Base-by-base conservation (phyloP, 2,329 filamentous ascomycete species). In the Nannizziopsis barbatae region DNA sequence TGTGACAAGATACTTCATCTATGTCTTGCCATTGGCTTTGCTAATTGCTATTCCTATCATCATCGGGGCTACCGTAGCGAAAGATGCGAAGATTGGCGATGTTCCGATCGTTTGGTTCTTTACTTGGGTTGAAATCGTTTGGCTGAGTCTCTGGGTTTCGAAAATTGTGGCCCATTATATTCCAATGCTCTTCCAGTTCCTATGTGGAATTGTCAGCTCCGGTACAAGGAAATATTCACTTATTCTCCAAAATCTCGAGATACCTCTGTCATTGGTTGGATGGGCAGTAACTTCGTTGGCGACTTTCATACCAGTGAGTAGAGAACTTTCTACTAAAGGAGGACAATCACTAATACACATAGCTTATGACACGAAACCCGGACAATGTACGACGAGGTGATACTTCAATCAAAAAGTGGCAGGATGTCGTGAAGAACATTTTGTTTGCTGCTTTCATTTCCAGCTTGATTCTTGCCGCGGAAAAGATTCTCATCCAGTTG, bases 21-120 rank as follows among this genome's bases (percentile, higher is more conserved):
- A 81, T 56, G 75, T 82, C 20, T 60, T 74, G 18, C 79, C 79
- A 0, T 52, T 82, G 37, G 77, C 73, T 3, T 50, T 74, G 4
- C 55, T 76, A n/a, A 71, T 83, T 49, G 77, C 79, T 1, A 68
- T 82, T 36, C 79, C 79, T 5, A 81, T 83, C 54, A 75, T 82
- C 51, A 65, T 81, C 12, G 76, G 77, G n/a, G 74, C 74, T 5
- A 76, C 74, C 0, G 70, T 59, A 32, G 69, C 72, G 27, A 58
- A 60, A 30, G 50, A 69, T 41, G 71, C 72, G 6, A 67, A 63
- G 22, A 75, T 81, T 53, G 75, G 74, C 12, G 73, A 73, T 17
- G 76, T 81, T 3, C 65, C 71, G 6, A 69, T 80, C 36, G 67
- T 74, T 46, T 79, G 75, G 71, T 77, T 83, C 64, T 83, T 80